Conservation (phyloP, 1,284 basidiomycete species). For the Sutorius eximius region DNA sequence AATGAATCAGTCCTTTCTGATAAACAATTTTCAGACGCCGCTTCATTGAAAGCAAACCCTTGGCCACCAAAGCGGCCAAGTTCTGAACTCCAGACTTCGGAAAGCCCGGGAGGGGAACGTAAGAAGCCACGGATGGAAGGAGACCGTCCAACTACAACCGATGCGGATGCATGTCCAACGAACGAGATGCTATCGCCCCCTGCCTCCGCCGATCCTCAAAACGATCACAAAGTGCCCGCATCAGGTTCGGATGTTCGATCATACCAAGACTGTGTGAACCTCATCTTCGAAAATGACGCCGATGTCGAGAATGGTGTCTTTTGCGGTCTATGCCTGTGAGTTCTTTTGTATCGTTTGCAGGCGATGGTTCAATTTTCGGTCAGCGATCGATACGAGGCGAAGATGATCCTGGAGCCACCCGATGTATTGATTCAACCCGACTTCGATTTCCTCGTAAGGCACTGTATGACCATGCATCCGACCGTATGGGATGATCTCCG, state of each 20-base stretch:
- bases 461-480: constrained; percentile 34
- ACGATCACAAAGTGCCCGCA: constrained; percentile 1
- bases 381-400: constrained; percentile 35
- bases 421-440: constrained; percentile 33
- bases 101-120: constrained; percentile 7
- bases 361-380: neutral
- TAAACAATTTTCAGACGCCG: neutral
- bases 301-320: constrained; percentile 38
- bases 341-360: constrained; percentile 9
- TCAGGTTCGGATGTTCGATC: constrained; percentile 19
- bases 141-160: neutral
- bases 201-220: neutral
- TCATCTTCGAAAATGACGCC: constrained; percentile 46
- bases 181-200: neutral
- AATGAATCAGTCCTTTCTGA: neutral
- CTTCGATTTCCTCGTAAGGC: constrained; percentile 32
- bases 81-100: constrained; percentile 7
- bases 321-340: constrained; percentile 56
- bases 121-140: constrained; percentile 26
- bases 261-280: constrained; percentile 44
- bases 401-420: constrained; percentile 32
- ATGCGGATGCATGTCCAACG: neutral
- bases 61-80: constrained; percentile 23
- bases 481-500: constrained; percentile 31
- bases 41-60: neutral